phyloP scores from a whole-genome alignment of 768 basidiomycete species.

The Hydnum rufescens region DNA sequence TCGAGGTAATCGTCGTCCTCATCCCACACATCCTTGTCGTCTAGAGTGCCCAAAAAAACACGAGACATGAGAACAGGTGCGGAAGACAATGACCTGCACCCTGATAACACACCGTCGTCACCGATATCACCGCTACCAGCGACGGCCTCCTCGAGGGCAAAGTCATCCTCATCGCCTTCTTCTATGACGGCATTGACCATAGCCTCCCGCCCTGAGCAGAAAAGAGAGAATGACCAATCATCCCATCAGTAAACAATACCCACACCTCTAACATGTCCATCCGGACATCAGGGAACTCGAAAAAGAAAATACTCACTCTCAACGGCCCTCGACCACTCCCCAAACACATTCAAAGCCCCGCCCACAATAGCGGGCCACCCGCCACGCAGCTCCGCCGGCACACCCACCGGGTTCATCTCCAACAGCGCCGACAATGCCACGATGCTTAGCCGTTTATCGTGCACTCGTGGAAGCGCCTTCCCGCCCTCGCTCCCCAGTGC shows the following conservation, averaged over 20 bases:
- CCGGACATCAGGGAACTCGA: neutral
- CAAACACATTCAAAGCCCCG: slow-evolving; percentile 53
- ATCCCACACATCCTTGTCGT: slow-evolving; percentile 71
- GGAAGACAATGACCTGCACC: neutral
- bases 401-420: slow-evolving; percentile 37
- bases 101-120: slow-evolving; percentile 32
- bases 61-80: neutral
- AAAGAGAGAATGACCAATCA: neutral
- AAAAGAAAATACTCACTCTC: slow-evolving; percentile 28
- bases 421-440: slow-evolving; percentile 57
- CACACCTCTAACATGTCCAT: neutral
- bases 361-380: slow-evolving; percentile 62
- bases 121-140: slow-evolving; percentile 43
- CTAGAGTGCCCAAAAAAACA: neutral
- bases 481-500: slow-evolving; percentile 32
- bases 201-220: neutral
- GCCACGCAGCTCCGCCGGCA: slow-evolving; percentile 40
- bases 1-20: slow-evolving; percentile 78
- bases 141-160: slow-evolving; percentile 20
- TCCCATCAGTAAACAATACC: neutral
- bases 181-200: slow-evolving; percentile 25
- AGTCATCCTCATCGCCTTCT: slow-evolving; percentile 14
- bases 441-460: slow-evolving; percentile 75
- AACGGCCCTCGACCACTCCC: slow-evolving; percentile 56
- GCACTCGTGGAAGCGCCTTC: slow-evolving; percentile 49